phyloP scores from a whole-genome alignment of 305 asterid genomes.

The Solanum chacoense region DNA sequence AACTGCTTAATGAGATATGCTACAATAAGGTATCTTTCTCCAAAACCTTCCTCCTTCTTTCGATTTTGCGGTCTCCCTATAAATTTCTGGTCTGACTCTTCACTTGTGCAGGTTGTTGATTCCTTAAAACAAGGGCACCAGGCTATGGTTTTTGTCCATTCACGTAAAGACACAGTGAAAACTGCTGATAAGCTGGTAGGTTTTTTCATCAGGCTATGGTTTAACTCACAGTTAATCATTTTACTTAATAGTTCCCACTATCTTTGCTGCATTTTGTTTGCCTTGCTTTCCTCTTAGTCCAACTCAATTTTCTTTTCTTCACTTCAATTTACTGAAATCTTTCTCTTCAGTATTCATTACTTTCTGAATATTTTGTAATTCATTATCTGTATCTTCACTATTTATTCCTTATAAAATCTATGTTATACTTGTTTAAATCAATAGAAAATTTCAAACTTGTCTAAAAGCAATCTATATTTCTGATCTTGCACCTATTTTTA shows the following conservation, averaged over 20 bases:
- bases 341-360: not conserved
- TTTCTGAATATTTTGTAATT: not conserved
- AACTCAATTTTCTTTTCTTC: not conserved
- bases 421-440: not conserved
- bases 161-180: constrained; percentile 94
- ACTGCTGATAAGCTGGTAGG: constrained; percentile 91
- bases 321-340: not conserved
- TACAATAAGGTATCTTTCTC: constrained; percentile 60
- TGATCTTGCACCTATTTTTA: not conserved
- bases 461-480: not conserved
- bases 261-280: not conserved
- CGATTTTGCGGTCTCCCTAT: not conserved
- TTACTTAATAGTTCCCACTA: not conserved
- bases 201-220: not conserved
- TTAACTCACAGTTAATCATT: not conserved
- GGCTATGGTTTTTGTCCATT: constrained; percentile 97
- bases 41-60: constrained; percentile 11
- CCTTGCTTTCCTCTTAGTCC: not conserved
- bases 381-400: not conserved
- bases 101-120: constrained; percentile 57
- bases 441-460: not conserved
- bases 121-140: constrained; percentile 86
- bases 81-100: constrained; percentile 3
- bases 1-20: constrained; percentile 80
- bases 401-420: not conserved